Conservation (phyloP, 2,329 filamentous ascomycete genomes). For the Xylariales sp. region DNA sequence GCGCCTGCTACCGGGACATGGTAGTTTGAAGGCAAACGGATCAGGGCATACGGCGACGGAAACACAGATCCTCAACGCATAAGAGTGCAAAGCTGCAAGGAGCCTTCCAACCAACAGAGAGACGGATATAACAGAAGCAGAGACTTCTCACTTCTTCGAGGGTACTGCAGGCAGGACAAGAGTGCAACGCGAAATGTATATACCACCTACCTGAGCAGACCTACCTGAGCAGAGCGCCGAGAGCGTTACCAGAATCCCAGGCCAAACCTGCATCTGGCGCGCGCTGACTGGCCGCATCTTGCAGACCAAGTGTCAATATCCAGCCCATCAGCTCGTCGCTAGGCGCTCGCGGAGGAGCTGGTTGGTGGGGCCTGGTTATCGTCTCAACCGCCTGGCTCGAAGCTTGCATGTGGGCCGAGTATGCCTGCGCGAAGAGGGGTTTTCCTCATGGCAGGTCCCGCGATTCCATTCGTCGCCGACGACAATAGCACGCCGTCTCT, state of each 20-base stretch:
- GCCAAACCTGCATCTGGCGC: conserved; percentile 1
- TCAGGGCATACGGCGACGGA: not conserved
- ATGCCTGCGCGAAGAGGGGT: not conserved
- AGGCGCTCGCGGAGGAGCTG: conserved; percentile 3
- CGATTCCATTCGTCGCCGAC: not conserved
- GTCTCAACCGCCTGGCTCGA: conserved; percentile 6
- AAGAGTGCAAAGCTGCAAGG: not conserved
- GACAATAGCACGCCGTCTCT: conserved; percentile 1
- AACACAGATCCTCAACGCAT: conserved; percentile 4
- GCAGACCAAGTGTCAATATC: conserved; percentile 1
- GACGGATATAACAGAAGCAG: not conserved
- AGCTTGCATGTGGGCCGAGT: not conserved
- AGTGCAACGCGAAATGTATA: conserved; percentile 1
- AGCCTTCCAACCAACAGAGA: conserved; percentile 2
- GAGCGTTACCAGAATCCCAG: not conserved
- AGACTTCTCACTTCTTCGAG: not conserved
- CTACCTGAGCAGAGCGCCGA: not conserved
- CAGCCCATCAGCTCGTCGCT: not conserved
- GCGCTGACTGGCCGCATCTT: conserved; percentile 3
- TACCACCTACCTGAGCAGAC: not conserved
- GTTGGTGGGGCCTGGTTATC: conserved; percentile 1
- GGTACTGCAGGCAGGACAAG: not conserved
- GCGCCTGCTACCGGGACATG: conserved; percentile 13
- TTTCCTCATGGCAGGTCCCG: not conserved
- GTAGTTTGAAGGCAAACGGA: not conserved